These are phyloP conservation scores for Schizonepeta tenuifolia DNA, from an alignment of 257 asterid species.

Conservation along the genomic window DNA sequence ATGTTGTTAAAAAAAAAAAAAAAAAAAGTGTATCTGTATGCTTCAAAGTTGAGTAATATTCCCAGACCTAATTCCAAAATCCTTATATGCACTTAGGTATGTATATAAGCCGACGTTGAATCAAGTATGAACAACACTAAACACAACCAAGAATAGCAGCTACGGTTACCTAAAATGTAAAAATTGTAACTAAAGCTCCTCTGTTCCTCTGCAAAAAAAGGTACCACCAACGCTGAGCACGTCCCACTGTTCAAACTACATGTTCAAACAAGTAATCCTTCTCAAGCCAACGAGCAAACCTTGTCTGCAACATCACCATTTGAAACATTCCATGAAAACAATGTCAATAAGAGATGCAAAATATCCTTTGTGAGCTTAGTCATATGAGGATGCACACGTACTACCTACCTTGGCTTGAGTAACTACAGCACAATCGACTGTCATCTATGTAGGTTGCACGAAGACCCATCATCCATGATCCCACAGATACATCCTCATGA, in stretches of 20 bases:
- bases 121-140: neutral
- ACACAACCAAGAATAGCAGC: neutral
- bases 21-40: too few species aligned
- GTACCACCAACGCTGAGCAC: neutral
- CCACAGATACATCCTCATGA: conserved; percentile 81
- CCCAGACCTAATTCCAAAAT: neutral
- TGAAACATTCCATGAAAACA: conserved; percentile 20
- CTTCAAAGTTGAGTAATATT: neutral
- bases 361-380: neutral
- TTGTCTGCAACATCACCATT: conserved; percentile 53
- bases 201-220: neutral
- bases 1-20: too few species aligned
- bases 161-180: neutral
- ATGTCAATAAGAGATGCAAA: neutral
- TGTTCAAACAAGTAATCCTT: neutral
- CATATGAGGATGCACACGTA: neutral
- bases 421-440: conserved; percentile 74
- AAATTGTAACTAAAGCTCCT: neutral
- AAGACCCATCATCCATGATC: conserved; percentile 99
- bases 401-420: conserved; percentile 65
- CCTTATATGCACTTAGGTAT: neutral
- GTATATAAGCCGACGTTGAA: neutral
- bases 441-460: conserved; percentile 83
- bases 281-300: conserved; percentile 73
- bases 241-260: neutral